Percentiles rank a stretch among this genome's conserved stretches.
phyloP scores from a whole-genome alignment of 305 asterid genomes.

The Fraxinus albicans region DNA sequence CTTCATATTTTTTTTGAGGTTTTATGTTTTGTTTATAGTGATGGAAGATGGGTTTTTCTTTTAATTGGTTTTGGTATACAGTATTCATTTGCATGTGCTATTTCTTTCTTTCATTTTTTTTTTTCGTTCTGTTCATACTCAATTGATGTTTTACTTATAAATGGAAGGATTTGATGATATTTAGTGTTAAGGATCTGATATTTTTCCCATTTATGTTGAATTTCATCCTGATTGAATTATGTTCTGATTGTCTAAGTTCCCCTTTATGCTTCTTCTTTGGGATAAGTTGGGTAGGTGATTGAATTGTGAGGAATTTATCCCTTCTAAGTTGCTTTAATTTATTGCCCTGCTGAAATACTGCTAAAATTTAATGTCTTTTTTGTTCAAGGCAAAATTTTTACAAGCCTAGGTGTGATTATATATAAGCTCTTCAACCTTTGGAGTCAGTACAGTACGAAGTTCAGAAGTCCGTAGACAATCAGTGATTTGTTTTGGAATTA shows the following conservation, averaged over 20 bases:
- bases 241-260: constrained; percentile 8
- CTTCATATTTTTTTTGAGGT: background rate
- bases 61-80: background rate
- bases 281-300: constrained; percentile 3
- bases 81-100: background rate
- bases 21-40: too few species aligned
- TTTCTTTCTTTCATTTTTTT: background rate
- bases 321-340: background rate
- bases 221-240: constrained; percentile 1
- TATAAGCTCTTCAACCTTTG: constrained; percentile 8
- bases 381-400: background rate
- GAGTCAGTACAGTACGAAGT: background rate
- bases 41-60: too few species aligned
- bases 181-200: background rate
- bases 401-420: background rate
- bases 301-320: background rate
- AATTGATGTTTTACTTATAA: background rate
- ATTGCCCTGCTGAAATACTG: background rate
- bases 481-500: background rate
- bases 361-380: too few species aligned
- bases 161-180: constrained; percentile 13
- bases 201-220: background rate
- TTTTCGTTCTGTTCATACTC: background rate
- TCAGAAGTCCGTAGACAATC: too few species aligned
- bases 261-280: background rate